These are phyloP conservation scores for Benincasa hispida DNA, from an alignment of 306 rosid species.

Conservation along the genomic window DNA sequence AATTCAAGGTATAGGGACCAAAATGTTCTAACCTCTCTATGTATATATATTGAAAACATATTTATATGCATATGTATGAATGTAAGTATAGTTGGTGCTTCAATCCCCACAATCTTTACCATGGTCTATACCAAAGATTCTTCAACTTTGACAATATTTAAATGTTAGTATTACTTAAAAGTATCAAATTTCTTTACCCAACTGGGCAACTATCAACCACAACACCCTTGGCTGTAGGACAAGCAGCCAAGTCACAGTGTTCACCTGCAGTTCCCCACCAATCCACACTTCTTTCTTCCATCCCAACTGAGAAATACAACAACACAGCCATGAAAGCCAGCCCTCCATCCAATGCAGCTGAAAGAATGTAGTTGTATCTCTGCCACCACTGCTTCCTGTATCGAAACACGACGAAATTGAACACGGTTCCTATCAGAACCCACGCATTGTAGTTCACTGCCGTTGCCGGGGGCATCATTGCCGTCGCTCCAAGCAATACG, in stretches of 20 bases:
- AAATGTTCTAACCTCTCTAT: too few species aligned
- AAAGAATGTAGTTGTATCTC: constrained; percentile 7
- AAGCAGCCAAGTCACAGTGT: constrained; percentile 48
- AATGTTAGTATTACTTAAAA: not conserved
- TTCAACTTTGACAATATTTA: not conserved
- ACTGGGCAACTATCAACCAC: constrained; percentile 31
- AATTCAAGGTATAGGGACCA: too few species aligned
- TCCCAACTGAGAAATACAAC: constrained; percentile 29
- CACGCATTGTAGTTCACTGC: constrained; percentile 5
- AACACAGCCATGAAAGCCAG: constrained; percentile 48
- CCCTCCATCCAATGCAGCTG: constrained; percentile 10
- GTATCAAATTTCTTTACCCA: not conserved
- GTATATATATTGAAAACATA: too few species aligned
- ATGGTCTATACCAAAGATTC: not conserved
- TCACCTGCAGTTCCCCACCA: constrained; percentile 65
- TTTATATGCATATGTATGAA: too few species aligned
- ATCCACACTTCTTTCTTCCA: constrained; percentile 23
- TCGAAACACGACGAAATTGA: not conserved
- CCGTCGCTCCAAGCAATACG: constrained; percentile 3
- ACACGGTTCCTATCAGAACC: constrained; percentile 7
- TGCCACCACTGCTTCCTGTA: constrained; percentile 10
- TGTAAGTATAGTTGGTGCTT: not conserved
- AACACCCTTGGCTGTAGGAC: constrained; percentile 56
- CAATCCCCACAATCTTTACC: not conserved
- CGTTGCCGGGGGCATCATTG: constrained; percentile 4